These are phyloP conservation scores for Prasinococcaceae sp. DNA, from an alignment of 139 green algal species.

Conservation along the genomic window DNA sequence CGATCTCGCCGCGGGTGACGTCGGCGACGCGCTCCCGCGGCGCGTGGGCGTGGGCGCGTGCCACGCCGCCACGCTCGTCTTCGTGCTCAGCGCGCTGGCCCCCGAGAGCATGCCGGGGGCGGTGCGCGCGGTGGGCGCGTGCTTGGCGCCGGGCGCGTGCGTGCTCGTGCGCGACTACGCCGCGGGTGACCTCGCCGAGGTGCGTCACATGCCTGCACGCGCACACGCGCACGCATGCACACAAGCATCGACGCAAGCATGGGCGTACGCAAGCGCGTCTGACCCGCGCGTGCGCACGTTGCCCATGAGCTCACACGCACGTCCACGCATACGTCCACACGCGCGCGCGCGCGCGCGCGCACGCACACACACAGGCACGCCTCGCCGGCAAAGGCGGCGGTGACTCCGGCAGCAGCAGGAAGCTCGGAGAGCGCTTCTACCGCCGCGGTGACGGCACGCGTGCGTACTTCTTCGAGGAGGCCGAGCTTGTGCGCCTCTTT, in stretches of 20 bases:
- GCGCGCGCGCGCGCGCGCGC: no score
- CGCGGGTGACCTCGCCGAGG: slow-evolving; percentile 37
- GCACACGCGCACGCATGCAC: neutral
- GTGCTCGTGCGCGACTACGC: slow-evolving; percentile 37
- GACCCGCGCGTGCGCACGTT: no score
- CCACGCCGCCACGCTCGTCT: slow-evolving; percentile 35
- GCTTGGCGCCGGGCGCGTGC: slow-evolving; percentile 18
- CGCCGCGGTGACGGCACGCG: slow-evolving; percentile 61
- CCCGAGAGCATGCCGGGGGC: slow-evolving; percentile 30
- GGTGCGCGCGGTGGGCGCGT: no score
- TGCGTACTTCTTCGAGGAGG: slow-evolving; percentile 63
- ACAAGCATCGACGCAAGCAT: no score
- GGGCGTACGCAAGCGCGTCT: no score
- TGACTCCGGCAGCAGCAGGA: no score
- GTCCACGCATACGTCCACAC: no score
- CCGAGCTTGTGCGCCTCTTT: neutral
- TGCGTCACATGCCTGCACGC: neutral
- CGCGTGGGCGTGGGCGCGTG: slow-evolving; percentile 8
- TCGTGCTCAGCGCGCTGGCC: slow-evolving; percentile 81
- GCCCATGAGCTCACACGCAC: no score
- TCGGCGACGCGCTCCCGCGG: slow-evolving; percentile 17
- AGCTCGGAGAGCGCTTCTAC: slow-evolving; percentile 47
- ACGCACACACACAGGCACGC: no score
- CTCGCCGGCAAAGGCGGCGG: no score
- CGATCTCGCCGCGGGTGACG: slow-evolving; percentile 46